Percentiles rank a stretch among this genome's conserved stretches.
These are phyloP conservation scores for Apophysomyces trapeziformis DNA, from an alignment of 371 early-diverging fungal species.

Conservation along the genomic window DNA sequence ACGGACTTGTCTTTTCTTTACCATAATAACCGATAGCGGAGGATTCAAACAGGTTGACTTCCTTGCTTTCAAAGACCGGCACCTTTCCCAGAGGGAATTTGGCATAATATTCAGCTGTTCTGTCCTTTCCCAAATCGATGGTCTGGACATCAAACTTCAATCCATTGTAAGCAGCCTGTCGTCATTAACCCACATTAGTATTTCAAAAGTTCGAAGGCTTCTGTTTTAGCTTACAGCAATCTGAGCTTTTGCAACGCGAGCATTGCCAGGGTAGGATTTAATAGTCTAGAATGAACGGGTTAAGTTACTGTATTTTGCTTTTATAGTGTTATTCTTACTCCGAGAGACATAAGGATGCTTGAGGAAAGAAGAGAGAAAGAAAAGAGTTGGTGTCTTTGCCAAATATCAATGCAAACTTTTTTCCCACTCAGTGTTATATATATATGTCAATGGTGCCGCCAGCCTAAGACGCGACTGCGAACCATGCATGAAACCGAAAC, in stretches of 20 bases:
- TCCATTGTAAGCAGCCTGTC: conserved; percentile 72
- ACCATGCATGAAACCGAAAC: no score
- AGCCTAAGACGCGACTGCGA: no score
- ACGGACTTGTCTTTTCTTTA: conserved; percentile 28
- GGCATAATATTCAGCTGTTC: conserved; percentile 74
- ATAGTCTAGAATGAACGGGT: no score
- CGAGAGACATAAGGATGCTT: no score
- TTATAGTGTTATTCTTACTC: no score
- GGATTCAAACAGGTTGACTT: conserved; percentile 78
- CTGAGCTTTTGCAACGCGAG: conserved; percentile 68
- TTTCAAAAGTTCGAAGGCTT: conserved; percentile 74
- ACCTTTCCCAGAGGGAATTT: conserved; percentile 86
- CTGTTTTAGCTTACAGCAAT: conserved; percentile 61
- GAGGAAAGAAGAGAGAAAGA: no score
- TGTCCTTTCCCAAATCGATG: conserved; percentile 69
- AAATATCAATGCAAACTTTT: no score
- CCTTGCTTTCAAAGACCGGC: conserved; percentile 81
- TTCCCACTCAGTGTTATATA: no score
- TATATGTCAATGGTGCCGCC: no score
- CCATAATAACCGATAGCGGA: conserved; percentile 90
- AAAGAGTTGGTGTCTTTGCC: no score
- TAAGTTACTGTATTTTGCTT: no score
- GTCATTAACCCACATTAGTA: conserved; percentile 63
- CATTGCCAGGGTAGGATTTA: conserved; percentile 55
- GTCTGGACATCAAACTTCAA: conserved; percentile 69